A percentile compares a stretch with the other conserved stretches of the same genome.
Conservation (phyloP, 2,329 filamentous ascomycete species). For the Fusarium subglutinans region DNA sequence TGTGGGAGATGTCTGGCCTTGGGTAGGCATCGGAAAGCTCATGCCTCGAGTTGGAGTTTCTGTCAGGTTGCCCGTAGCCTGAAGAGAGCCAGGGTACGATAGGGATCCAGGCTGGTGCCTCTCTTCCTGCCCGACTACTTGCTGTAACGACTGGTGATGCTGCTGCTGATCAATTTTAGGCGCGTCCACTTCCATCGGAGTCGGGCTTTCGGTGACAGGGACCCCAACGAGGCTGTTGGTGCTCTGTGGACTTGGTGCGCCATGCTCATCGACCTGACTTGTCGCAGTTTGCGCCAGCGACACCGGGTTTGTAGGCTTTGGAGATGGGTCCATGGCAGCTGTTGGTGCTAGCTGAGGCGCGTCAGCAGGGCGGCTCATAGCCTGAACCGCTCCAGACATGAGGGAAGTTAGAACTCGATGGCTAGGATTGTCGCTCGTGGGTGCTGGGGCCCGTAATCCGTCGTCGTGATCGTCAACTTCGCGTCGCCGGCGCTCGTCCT, state of each 20-base stretch:
- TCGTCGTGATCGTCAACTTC: constrained; percentile 53
- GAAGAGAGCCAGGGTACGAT: constrained; percentile 64
- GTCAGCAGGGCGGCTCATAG: constrained; percentile 66
- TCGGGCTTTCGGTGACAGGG: constrained; percentile 60
- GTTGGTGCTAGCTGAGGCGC: constrained; percentile 57
- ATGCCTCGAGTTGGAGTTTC: constrained; percentile 61
- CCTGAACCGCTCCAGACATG: constrained; percentile 61
- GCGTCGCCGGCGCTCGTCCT: constrained; percentile 61
- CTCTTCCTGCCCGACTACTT: constrained; percentile 61
- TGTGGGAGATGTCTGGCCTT: constrained; percentile 62
- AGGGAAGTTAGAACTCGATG: constrained; percentile 63
- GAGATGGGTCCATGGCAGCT: constrained; percentile 54
- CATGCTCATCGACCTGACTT: constrained; percentile 49
- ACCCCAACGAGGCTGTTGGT: constrained; percentile 54
- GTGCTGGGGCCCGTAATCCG: constrained; percentile 51
- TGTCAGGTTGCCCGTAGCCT: constrained; percentile 53
- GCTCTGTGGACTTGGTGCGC: constrained; percentile 57
- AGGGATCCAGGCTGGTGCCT: constrained; percentile 60
- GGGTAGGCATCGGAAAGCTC: constrained; percentile 65
- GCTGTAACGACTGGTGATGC: constrained; percentile 48
- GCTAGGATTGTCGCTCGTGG: constrained; percentile 63
- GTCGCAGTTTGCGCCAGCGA: constrained; percentile 47
- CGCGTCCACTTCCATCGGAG: constrained; percentile 64
- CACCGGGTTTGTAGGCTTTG: constrained; percentile 49
- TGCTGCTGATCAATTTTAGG: constrained; percentile 36